phyloP scores from a whole-genome alignment of 495 filamentous ascomycete genomes.

The Bryoglossum gracile region DNA sequence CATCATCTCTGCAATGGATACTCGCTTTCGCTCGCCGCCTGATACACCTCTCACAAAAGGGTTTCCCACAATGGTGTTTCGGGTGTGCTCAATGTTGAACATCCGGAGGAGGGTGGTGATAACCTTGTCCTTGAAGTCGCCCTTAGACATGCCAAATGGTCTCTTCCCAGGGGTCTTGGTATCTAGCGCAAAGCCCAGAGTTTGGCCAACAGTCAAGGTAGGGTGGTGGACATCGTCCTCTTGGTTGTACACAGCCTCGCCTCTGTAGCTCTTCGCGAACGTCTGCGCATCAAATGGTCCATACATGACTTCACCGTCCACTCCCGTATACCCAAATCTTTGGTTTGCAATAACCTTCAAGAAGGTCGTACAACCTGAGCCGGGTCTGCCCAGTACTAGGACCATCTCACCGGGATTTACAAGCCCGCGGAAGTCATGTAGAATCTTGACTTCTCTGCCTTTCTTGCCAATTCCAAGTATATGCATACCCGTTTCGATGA shows the following conservation, averaged over 20 bases:
- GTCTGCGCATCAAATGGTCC: slow-evolving; percentile 52
- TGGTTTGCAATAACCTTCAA: slow-evolving; percentile 64
- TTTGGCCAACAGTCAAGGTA: slow-evolving; percentile 59
- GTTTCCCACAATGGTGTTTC: slow-evolving; percentile 62
- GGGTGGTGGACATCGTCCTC: slow-evolving; percentile 62
- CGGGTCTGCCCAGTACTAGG: slow-evolving; percentile 65
- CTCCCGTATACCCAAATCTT: slow-evolving; percentile 52
- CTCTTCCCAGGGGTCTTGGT: slow-evolving; percentile 38
- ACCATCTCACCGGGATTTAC: slow-evolving; percentile 44
- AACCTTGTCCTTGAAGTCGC: slow-evolving; percentile 21
- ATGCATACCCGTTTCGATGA: slow-evolving; percentile 48
- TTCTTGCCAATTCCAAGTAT: slow-evolving; percentile 34
- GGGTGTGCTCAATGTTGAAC: slow-evolving; percentile 74
- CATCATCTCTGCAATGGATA: slow-evolving; percentile 64
- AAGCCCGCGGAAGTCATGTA: slow-evolving; percentile 54
- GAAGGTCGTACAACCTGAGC: slow-evolving; percentile 65
- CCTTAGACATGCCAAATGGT: slow-evolving; percentile 20
- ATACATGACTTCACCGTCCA: slow-evolving; percentile 57
- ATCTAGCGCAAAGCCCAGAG: slow-evolving; percentile 50
- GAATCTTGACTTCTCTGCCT: slow-evolving; percentile 34
- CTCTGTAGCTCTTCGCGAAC: slow-evolving; percentile 55
- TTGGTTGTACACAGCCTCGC: slow-evolving; percentile 57
- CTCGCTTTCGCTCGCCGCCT: slow-evolving; percentile 68
- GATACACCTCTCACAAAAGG: slow-evolving; percentile 56
- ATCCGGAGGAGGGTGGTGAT: slow-evolving; percentile 36